A percentile compares a stretch with the other conserved stretches of the same genome.
phyloP scores from a whole-genome alignment of 768 basidiomycete species.

The Boletellus ananas region DNA sequence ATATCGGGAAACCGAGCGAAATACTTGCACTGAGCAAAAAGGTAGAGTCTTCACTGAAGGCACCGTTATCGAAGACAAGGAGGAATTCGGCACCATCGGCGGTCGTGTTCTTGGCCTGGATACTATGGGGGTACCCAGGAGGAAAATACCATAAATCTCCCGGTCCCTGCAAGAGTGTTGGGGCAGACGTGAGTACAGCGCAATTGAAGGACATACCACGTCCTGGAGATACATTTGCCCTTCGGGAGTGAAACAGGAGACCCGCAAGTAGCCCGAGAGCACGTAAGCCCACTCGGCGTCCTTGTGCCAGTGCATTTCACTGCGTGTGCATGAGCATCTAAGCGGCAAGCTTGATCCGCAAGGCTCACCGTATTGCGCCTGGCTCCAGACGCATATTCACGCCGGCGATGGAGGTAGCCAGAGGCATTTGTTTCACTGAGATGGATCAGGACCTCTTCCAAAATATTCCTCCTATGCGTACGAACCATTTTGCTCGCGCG shows the following conservation, averaged over 20 bases:
- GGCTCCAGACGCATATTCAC: slow-evolving; percentile 42
- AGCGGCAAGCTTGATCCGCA: not conserved
- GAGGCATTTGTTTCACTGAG: slow-evolving; percentile 37
- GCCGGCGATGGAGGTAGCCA: slow-evolving; percentile 37
- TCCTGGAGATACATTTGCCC: slow-evolving; percentile 52
- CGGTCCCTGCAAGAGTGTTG: slow-evolving; percentile 20
- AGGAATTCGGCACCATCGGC: slow-evolving; percentile 52
- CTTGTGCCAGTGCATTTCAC: slow-evolving; percentile 45
- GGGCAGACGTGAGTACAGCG: slow-evolving; percentile 13
- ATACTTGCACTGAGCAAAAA: slow-evolving; percentile 38
- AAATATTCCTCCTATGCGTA: not conserved
- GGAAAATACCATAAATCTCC: slow-evolving; percentile 62
- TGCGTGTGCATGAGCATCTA: slow-evolving; percentile 13
- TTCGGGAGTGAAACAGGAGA: slow-evolving; percentile 50
- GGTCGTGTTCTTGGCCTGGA: slow-evolving; percentile 49
- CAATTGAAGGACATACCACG: slow-evolving; percentile 36
- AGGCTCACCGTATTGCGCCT: slow-evolving; percentile 39
- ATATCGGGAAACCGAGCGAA: not conserved
- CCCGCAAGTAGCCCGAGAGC: slow-evolving; percentile 43
- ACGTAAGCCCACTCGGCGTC: slow-evolving; percentile 52
- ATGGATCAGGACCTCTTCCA: not conserved
- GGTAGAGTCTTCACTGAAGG: slow-evolving; percentile 56
- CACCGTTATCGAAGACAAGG: slow-evolving; percentile 39
- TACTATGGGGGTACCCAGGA: slow-evolving; percentile 50
- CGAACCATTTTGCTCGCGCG: slow-evolving; percentile 56